Base-by-base conservation (phyloP, 2,329 filamentous ascomycete species). In the Davidsoniella neocaledoniae region DNA sequence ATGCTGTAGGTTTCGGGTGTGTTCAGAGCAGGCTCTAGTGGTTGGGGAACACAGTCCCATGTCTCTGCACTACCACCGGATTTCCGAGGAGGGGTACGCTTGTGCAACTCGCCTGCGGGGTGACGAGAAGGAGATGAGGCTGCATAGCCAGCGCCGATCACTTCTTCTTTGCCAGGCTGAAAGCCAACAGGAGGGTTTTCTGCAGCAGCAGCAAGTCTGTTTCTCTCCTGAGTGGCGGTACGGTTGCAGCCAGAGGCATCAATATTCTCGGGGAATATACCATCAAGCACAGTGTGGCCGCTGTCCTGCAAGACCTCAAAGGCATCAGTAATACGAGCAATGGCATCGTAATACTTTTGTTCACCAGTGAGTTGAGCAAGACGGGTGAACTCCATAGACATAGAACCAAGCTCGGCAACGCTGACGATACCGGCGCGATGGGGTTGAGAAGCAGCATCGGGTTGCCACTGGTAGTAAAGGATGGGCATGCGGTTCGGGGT, bases 401-500 rank as follows among this genome's bases (percentile, higher is more conserved):
- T 68, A 9, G 84, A 85, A 2, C 83, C 88, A 29, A 91, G 63
- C 63, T 91, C 85, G n/a, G 77, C 77, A 29, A 80, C 63, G 57
- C 73, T 67, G n/a, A 74, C 74, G 45, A 60, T 64, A 52, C 69
- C 66, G 1, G 83, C 83, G 21, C 74, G 71, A 57, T 79, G 81
- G 5, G 79, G 75, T 55, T 79, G 73, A 3, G 73, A 76, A 8
- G 75, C 73, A 57, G 70, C 77, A 14, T 72, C 65, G 56, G 81
- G 83, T 57, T 76, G 74, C 85, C 83, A 94, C 54, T 73, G 68
- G 64, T 90, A 93, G 63, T 81, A 87, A 4, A 86, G 73, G 5
- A 86, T 66, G 2, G 90, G 88, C 85, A 96, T 93, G 57, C 86
- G 79, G 62, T 96, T 95, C 1, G 88, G 88, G 0, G 90, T 95